These are phyloP conservation scores for Dichomitus squalens DNA, from an alignment of 1,284 basidiomycete genomes.

Conservation along the genomic window DNA sequence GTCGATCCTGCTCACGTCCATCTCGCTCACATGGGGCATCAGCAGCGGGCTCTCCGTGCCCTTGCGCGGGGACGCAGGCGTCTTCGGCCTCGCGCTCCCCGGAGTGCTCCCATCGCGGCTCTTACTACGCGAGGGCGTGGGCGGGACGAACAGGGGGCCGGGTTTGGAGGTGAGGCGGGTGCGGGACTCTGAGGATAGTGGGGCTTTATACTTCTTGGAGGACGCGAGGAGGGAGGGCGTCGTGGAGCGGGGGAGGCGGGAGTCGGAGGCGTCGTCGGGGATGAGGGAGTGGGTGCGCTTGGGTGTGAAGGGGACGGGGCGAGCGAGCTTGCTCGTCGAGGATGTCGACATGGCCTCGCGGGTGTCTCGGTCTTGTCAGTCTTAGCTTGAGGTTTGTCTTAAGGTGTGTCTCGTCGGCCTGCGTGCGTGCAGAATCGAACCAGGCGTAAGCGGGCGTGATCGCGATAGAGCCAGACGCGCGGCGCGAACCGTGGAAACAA, in stretches of 20 bases:
- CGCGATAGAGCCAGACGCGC: too few relatives aligned
- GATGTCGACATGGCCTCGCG: constrained; percentile 17
- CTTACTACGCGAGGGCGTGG: constrained; percentile 50
- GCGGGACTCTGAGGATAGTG: constrained; percentile 61
- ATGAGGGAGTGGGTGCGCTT: constrained; percentile 49
- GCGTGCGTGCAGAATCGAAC: not conserved
- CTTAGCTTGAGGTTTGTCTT: not conserved
- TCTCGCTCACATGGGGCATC: constrained; percentile 57
- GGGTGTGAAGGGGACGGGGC: constrained; percentile 52
- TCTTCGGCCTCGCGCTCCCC: constrained; percentile 45
- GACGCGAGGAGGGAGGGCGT: constrained; percentile 49
- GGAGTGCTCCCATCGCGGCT: constrained; percentile 30
- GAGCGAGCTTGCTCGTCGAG: constrained; percentile 29
- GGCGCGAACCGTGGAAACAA: constrained; percentile 28
- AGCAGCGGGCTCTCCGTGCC: constrained; percentile 49
- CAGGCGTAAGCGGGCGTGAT: not conserved
- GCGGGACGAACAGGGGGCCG: constrained; percentile 48
- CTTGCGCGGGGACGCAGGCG: constrained; percentile 39
- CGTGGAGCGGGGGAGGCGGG: constrained; percentile 28
- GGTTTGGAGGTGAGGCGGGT: constrained; percentile 39
- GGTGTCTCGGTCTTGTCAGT: constrained; percentile 1
- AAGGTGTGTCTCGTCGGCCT: not conserved
- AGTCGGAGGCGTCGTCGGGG: constrained; percentile 23
- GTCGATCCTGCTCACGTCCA: constrained; percentile 77
- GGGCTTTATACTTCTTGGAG: constrained; percentile 69